These are phyloP conservation scores for Ceratocystis smalleyi DNA, from an alignment of 2,329 filamentous ascomycete genomes.

Conservation along the genomic window DNA sequence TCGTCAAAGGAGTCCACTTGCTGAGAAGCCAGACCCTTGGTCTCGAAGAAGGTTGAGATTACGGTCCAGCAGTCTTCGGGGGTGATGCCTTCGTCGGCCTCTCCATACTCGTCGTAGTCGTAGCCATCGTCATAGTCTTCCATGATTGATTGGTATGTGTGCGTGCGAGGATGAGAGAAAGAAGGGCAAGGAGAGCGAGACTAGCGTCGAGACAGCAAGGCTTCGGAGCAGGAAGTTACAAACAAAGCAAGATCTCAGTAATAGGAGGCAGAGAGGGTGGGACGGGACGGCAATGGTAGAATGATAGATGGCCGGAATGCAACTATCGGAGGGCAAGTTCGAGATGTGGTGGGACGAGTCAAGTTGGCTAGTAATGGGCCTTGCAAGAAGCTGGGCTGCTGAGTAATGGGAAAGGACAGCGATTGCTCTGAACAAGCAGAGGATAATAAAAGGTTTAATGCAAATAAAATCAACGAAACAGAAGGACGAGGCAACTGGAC, in stretches of 20 bases:
- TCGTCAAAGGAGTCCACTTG: slow-evolving; percentile 98
- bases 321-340: background rate
- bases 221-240: background rate
- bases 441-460: background rate
- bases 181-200: background rate
- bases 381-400: slow-evolving; percentile 1
- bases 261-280: background rate
- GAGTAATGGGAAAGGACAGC: slow-evolving; percentile 7
- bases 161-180: slow-evolving; percentile 17
- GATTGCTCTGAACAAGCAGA: background rate
- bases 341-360: background rate
- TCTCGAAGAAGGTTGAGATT: slow-evolving; percentile 91
- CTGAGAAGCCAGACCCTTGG: slow-evolving; percentile 89
- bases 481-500: background rate
- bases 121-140: slow-evolving; percentile 41
- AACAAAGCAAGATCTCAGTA: background rate
- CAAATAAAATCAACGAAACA: background rate
- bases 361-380: background rate
- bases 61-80: slow-evolving; percentile 98
- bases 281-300: background rate
- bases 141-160: slow-evolving; percentile 27
- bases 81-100: slow-evolving; percentile 59
- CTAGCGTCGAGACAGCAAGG: background rate
- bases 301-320: background rate
- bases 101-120: slow-evolving; percentile 55